phyloP scores from a whole-genome alignment of 495 filamentous ascomycete genomes.

The Annulohypoxylon bovei region DNA sequence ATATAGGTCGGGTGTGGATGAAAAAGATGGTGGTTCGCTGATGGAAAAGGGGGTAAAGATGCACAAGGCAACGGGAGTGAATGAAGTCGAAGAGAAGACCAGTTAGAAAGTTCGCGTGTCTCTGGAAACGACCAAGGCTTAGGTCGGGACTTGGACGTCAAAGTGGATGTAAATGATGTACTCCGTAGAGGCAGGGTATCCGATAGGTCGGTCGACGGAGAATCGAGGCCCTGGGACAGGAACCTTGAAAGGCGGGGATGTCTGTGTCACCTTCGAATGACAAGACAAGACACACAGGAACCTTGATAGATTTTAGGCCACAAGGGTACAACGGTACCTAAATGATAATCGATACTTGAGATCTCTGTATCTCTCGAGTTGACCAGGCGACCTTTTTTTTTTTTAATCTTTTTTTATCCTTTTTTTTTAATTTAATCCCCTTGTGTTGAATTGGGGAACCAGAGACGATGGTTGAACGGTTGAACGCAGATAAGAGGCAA shows the following conservation, averaged over 20 bases:
- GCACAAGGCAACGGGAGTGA: conserved; percentile 36
- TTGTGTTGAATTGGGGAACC: conserved; percentile 18
- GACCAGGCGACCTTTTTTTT: not conserved
- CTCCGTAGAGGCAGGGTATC: conserved; percentile 47
- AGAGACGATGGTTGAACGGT: conserved; percentile 6
- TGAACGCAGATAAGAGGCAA: not conserved
- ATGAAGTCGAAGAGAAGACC: conserved; percentile 30
- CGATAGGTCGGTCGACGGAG: conserved; percentile 50
- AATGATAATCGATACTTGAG: not conserved
- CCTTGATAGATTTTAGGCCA: conserved; percentile 16
- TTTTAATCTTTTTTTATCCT: not conserved
- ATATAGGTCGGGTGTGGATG: conserved; percentile 33
- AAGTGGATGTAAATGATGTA: conserved; percentile 51
- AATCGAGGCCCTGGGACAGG: conserved; percentile 42
- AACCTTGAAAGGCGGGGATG: conserved; percentile 51
- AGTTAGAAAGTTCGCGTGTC: conserved; percentile 42
- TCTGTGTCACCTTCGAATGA: conserved; percentile 46
- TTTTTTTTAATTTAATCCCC: not conserved
- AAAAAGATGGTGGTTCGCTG: conserved; percentile 23
- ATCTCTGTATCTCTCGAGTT: conserved; percentile 1
- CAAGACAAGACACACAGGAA: conserved; percentile 33
- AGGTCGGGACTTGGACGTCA: conserved; percentile 40
- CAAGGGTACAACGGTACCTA: conserved; percentile 13
- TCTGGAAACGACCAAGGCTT: conserved; percentile 28
- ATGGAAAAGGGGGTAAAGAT: conserved; percentile 29